Evolutionary conservation across 345 rosid genomes (phyloP).

Genomic region (Hibiscus syriacus): DNA sequence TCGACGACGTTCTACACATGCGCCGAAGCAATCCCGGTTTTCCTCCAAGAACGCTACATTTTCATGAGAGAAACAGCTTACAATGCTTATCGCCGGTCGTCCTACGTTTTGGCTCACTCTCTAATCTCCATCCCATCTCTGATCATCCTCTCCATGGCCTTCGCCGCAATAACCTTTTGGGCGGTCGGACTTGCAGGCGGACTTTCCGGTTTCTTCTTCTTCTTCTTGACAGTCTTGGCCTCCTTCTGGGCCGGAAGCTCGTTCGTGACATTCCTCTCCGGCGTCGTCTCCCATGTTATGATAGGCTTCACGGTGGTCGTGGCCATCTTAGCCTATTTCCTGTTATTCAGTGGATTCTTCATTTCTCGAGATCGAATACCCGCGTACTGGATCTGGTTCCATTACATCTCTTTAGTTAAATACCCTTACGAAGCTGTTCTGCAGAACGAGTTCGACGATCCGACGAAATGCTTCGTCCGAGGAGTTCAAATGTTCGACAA

Average conservation of each 20-base stretch:
- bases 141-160: slow-evolving; percentile 54
- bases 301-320: slow-evolving; percentile 81
- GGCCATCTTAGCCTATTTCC: slow-evolving; percentile 74
- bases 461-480: slow-evolving; percentile 55
- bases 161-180: slow-evolving; percentile 68
- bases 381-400: slow-evolving; percentile 83
- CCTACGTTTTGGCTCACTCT: slow-evolving; percentile 83
- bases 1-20: slow-evolving; percentile 95
- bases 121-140: slow-evolving; percentile 64
- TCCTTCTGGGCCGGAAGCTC: slow-evolving; percentile 97
- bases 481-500: slow-evolving; percentile 81
- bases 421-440: slow-evolving; percentile 71
- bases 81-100: slow-evolving; percentile 84
- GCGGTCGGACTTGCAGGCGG: slow-evolving; percentile 83
- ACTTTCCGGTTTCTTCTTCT: slow-evolving; percentile 58
- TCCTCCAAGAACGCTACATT: slow-evolving; percentile 86
- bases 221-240: slow-evolving; percentile 55
- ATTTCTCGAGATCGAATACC: slow-evolving; percentile 74
- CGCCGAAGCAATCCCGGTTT: slow-evolving; percentile 89
- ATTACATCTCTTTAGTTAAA: slow-evolving; percentile 76
- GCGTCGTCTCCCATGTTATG: slow-evolving; percentile 76
- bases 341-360: slow-evolving; percentile 94
- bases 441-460: slow-evolving; percentile 60
- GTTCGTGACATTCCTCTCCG: slow-evolving; percentile 85
- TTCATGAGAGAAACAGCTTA: slow-evolving; percentile 96